A percentile compares a stretch with the other conserved stretches of the same genome.
These are phyloP conservation scores for Coniella lustricola DNA, from an alignment of 2,329 filamentous ascomycete genomes.

Conservation along the genomic window DNA sequence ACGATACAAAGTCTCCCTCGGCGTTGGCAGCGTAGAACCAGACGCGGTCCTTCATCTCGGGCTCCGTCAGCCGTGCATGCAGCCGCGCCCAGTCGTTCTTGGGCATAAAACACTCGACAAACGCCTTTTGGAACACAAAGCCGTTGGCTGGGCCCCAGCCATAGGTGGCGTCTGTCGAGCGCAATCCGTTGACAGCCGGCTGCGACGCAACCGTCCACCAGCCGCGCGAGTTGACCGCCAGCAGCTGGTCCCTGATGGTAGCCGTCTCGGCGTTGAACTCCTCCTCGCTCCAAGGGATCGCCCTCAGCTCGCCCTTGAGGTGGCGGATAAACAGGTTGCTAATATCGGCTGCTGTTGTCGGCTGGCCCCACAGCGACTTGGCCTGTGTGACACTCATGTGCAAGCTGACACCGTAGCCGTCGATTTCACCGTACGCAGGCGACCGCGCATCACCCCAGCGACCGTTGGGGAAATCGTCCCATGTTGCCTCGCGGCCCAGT, in stretches of 20 bases:
- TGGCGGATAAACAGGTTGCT: slow-evolving; percentile 74
- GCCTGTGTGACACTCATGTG: slow-evolving; percentile 85
- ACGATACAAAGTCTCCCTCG: slow-evolving; percentile 70
- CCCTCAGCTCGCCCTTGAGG: slow-evolving; percentile 68
- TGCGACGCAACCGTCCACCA: slow-evolving; percentile 98
- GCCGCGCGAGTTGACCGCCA: slow-evolving; percentile 69
- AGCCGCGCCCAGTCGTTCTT: slow-evolving; percentile 63
- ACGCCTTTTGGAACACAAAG: slow-evolving; percentile 97
- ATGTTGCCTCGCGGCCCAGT: slow-evolving; percentile 88
- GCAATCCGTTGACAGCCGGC: slow-evolving; percentile 81
- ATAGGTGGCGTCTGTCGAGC: slow-evolving; percentile 69
- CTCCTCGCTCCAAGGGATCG: slow-evolving; percentile 92
- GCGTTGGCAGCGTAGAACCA: slow-evolving; percentile 85
- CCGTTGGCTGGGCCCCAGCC: slow-evolving; percentile 91
- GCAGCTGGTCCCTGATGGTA: slow-evolving; percentile 68
- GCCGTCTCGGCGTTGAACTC: slow-evolving; percentile 76
- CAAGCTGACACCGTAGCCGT: slow-evolving; percentile 94
- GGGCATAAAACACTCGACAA: slow-evolving; percentile 92
- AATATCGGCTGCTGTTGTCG: slow-evolving; percentile 63
- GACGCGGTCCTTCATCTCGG: slow-evolving; percentile 57
- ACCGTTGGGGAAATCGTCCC: slow-evolving; percentile 97
- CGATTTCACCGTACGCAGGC: slow-evolving; percentile 91
- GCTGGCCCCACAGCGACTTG: slow-evolving; percentile 77
- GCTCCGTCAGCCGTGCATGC: slow-evolving; percentile 50
- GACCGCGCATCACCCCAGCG: slow-evolving; percentile 91